Base-by-base conservation (phyloP, 192 early-diverging fungal species). In the Coemansia sp. region DNA sequence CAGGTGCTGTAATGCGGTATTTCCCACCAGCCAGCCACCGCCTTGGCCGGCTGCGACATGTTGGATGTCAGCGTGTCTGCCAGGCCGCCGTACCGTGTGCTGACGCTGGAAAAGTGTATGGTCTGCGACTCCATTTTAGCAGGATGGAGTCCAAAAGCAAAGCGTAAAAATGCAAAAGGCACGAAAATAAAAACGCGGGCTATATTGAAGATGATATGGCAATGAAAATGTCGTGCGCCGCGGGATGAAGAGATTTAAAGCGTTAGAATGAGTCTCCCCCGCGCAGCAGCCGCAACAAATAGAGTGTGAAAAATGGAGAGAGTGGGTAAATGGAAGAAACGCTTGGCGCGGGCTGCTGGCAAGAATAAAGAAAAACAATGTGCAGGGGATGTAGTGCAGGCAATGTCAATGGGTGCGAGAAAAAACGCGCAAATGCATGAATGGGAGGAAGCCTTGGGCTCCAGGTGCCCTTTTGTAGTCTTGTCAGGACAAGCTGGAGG, bases 1-100 rank as follows among this genome's bases (percentile, higher is more conserved):
- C 72, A 75, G 23, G 55, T 58, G 35, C 62, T 68, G 53, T 75
- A 75, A 36, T 57, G 72, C 27, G 65, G 72, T 12, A 75, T 60
- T 62, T 75, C 72, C 61, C 65, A 67, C 72, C 72, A 75, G 0
- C 65, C 72, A 27, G 52, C 58, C 21, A 54, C 53, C 15, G 60
- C 44, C 46, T 50, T 55, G 34, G 53, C 45, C 12, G 46, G 19
- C 27, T 48, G 43, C 8, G 44, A 30, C 9, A 12, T 26, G 8
- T 34, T 41, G 31, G 36, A 41, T 28, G 55, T 28, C 23, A 53
- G 49, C 34, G 46, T 61, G 46, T 56, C 58, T 4, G 53, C 43
- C 20, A 66, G 46, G 10, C 55, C 55, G 31, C 53, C 58, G 25
- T 64, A 53, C 47, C 45, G 49, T 21, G 58, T 53, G 58, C 53